Base-by-base conservation (phyloP, 2,329 filamentous ascomycete genomes). In the Ramularia endophylla region DNA sequence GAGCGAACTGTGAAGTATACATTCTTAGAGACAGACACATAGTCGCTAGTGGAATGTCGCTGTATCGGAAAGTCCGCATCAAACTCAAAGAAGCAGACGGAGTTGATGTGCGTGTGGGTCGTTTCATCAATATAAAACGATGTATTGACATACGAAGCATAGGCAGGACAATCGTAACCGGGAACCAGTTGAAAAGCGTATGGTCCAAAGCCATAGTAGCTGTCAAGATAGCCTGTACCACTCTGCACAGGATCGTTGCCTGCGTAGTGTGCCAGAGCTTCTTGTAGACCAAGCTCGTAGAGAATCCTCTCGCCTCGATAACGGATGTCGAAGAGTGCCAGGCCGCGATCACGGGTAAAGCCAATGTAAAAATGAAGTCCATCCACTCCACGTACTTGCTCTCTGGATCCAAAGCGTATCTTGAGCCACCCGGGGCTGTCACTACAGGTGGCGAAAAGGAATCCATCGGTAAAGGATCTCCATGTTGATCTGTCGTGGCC, bases 201-300 rank as follows among this genome's bases (percentile, higher is more conserved):
- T 0, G 66, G 62, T 0, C 71, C 71, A 33, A 76, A 69, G 12
- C 71, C 69, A 42, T 71, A 73, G 40, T 63, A 71, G 0, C 59
- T 62, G 43, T 76, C 73, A 2, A 74, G 60, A 42, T 72, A 75
- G 0, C 66, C 58, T 0, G 66, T 69, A 12, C 66, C 66, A 1
- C 67, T 67, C 49, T 69, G 66, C 2, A 67, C 54, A 0, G 72
- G 73, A 36, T 75, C 70, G 27, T 54, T 53, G 4, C 71, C 66
- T 1, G 72, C 69, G 40, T 76, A 77, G 39, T 75, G 71, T 1
- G 73, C 69, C 6, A 77, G 57, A 0, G 74, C 74, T 55, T 79
- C 74, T 53, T 78, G 71, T 0, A 79, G 58, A 2, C 69, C 68
- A 1, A 80, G 61, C 46, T 79, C 75, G 42, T 78, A 79, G 8